Conservation (phyloP, 768 basidiomycete species). For the Pleurotus cornucopiae region DNA sequence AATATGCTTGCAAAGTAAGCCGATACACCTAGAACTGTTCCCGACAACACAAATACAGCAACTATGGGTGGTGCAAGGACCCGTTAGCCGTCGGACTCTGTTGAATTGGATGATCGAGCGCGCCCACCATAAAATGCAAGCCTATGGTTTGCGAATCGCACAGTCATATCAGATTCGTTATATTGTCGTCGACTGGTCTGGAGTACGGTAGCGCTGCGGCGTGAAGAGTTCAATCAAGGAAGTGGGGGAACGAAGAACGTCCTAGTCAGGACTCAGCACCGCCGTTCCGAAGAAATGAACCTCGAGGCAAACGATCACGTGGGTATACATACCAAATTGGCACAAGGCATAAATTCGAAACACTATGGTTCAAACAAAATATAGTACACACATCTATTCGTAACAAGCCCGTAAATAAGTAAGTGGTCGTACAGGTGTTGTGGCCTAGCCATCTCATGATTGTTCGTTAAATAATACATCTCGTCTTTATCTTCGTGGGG, state of each 20-base stretch:
- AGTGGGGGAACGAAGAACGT: background rate
- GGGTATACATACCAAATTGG: background rate
- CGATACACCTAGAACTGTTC: conserved; percentile 62
- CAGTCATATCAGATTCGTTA: conserved; percentile 43
- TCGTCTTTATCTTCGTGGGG: conserved; percentile 1
- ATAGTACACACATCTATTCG: background rate
- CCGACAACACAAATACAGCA: conserved; percentile 39
- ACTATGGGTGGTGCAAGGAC: conserved; percentile 24
- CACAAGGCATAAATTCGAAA: background rate
- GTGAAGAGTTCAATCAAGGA: background rate
- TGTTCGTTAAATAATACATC: conserved; percentile 2
- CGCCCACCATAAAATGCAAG: conserved; percentile 46
- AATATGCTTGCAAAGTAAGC: conserved; percentile 67
- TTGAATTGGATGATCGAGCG: conserved; percentile 4
- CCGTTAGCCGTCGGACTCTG: conserved; percentile 3
- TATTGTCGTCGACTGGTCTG: background rate
- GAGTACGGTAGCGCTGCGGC: background rate
- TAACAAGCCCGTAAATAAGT: conserved; percentile 3
- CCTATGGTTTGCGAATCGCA: conserved; percentile 56
- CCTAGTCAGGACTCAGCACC: background rate
- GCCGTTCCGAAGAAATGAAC: background rate
- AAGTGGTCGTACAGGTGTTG: background rate
- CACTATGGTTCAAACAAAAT: background rate
- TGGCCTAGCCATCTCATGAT: background rate
- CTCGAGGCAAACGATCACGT: conserved; percentile 9